Percentiles rank a stretch among this genome's conserved stretches.
Evolutionary conservation across 2,329 filamentous ascomycete genomes (phyloP).

Genomic region (Monilinia fructicola): DNA sequence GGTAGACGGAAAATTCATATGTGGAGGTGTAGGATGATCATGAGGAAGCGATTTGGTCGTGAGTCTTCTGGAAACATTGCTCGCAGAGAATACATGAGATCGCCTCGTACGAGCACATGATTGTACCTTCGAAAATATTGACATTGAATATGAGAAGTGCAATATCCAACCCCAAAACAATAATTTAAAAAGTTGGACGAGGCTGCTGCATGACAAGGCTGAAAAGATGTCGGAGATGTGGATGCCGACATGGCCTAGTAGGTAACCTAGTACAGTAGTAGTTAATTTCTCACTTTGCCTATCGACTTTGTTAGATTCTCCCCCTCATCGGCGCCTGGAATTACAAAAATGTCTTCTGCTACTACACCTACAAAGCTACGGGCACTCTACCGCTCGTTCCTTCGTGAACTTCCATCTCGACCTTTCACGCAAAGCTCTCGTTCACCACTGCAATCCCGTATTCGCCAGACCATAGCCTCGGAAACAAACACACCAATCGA

Average conservation of each 20-base stretch:
- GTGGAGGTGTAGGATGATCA: constrained; percentile 10
- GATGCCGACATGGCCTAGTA: constrained; percentile 2
- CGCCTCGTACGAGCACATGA: constrained; percentile 21
- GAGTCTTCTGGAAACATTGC: neutral
- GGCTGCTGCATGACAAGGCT: neutral
- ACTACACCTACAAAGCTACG: constrained; percentile 56
- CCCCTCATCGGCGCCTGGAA: constrained; percentile 6
- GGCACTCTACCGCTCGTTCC: constrained; percentile 80
- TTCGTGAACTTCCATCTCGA: constrained; percentile 83
- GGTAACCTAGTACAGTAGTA: neutral
- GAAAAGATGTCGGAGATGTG: constrained; percentile 15
- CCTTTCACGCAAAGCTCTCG: constrained; percentile 52
- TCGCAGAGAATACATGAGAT: constrained; percentile 1
- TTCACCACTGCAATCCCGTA: constrained; percentile 67
- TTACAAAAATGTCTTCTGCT: constrained; percentile 31
- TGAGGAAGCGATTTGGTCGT: constrained; percentile 14
- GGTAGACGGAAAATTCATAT: constrained; percentile 17
- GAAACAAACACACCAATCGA: constrained; percentile 40
- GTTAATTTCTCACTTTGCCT: neutral
- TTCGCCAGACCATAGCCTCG: constrained; percentile 62
- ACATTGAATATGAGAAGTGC: constrained; percentile 13
- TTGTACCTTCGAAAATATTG: constrained; percentile 22
- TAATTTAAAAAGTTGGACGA: neutral
- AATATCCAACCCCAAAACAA: neutral
- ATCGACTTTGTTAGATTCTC: constrained; percentile 5